Evolutionary conservation across 176 grass and related monocot species (phyloP), one percentile per base, ranked within the genome.

Genomic region (Typha latifolia): DNA sequence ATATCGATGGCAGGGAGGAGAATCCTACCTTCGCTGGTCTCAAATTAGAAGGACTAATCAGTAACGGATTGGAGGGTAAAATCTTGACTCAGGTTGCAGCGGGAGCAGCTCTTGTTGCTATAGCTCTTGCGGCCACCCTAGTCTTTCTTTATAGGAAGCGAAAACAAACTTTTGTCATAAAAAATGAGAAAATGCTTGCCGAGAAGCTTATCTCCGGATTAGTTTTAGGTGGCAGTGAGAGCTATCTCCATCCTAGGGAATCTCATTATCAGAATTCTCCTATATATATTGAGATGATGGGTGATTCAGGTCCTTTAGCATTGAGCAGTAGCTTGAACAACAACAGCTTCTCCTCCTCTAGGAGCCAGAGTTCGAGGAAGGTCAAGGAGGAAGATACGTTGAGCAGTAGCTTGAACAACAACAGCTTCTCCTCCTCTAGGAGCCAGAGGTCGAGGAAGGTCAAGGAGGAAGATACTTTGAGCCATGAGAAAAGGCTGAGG

Each of bases 181-280:
- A 16, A 15, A 73, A 10, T 16, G 50, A 77, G 32, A 64, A 32
- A 26, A 50, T 43, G 62, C 61, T 72, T 47, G 23, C n/a, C 18
- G 49, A 80, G 51, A 57, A 82, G 51, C 8, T 50, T 13, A 63
- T 65, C 18, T 31, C 73, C 24, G 32, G 47, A 48, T 89, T 80
- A 62, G 77, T 59, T 70, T 86, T 82, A 19, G 85, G 80, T 32
- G 91, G 88, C 80, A 91, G 82, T 47, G 68, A 91, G 74, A 82
- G 80, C n/a, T 67, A 85, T 64, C 48, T 47, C 31, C 34, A 68
- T 51, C 66, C 3, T 2, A 87, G 52, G 34, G 34, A 15, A 7
- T 81, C 79, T 24, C 18, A 66, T 12, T 50, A 62, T 76, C 70
- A 72, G 15, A 68, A 67, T 62, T 71, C 76, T 14, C 49, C 66